Base-by-base conservation (phyloP, 106 monocot species). In the Apostasia ramifera region DNA sequence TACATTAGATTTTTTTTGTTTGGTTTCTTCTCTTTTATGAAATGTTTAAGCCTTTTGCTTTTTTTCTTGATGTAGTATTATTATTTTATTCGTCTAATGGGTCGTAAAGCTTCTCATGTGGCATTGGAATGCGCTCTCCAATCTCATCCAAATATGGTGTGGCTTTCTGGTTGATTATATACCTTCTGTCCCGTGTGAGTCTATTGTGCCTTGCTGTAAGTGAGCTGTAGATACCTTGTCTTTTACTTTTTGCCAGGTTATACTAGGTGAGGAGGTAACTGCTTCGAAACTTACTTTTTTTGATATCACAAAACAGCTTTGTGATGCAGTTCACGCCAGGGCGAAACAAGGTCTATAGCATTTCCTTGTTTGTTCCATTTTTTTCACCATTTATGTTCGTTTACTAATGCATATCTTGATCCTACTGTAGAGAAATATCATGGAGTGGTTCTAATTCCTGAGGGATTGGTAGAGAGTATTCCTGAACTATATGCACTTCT, bases 71-170 rank as follows among this genome's bases (percentile, higher is more conserved):
- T 81, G 52, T 84, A 94, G 94, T 94, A 94, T 68, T 94, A 94
- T 67, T 94, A 94, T 69, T 91, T 94, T 67, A 85, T 94, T 83
- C 84, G 91, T n/a, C 74, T 94, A 49, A 91, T 94, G 91, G 90
- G 94, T 0, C 72, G 85, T 47, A 94, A 85, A 78, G 94, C 91
- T 58, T 94, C 94, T 81, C 91, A 94, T 80, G 91, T 94, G 49
- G 94, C 94, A 52, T 72, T 94, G 71, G 91, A 94, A 74, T 94
- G 94, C 76, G 65, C 94, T 42, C 91, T 94, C 38, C 94, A 94
- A 51, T 91, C 94, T 40, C 90, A 88, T 81, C 94, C 91, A 55
- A 94, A 94, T 70, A 81, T 91, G 94, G 94, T 94, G 44, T 9
- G 58, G 13, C 45, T 68, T 74, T 55, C 60, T 50, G 53, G 53